Evolutionary conservation across 129 eudicot species (phyloP).

Genomic region (Oenanthe sinensis): DNA sequence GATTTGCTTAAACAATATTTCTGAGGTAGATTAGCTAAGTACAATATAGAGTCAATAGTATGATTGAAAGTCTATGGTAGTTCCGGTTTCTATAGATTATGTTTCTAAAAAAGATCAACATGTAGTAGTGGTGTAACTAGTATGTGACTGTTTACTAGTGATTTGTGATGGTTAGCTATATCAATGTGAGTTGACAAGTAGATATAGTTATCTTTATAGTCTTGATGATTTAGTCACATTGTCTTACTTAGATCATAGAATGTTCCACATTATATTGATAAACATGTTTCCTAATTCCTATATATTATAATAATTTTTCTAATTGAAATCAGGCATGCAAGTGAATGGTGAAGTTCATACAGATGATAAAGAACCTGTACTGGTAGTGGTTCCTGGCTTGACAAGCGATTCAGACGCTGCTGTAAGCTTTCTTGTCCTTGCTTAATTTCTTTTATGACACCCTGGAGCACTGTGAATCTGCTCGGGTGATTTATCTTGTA

Average conservation of each 20-base stretch:
- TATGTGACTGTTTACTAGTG: neutral
- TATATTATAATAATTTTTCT: neutral
- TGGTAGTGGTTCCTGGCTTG: slow-evolving; percentile 76
- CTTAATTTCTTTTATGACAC: neutral
- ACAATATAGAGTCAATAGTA: neutral
- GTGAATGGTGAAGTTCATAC: slow-evolving; percentile 28
- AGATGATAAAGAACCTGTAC: slow-evolving; percentile 56
- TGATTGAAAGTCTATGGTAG: neutral
- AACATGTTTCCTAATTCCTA: neutral
- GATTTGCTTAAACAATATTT: neutral
- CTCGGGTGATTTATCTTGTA: neutral
- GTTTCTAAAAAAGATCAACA: neutral
- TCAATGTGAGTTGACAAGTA: neutral
- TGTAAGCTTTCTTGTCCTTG: slow-evolving; percentile 36
- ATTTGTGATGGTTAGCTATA: neutral
- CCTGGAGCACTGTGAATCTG: neutral
- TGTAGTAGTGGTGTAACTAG: neutral
- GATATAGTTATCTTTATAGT: neutral
- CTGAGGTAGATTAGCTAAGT: neutral
- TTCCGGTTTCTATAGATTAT: neutral
- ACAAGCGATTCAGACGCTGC: slow-evolving; percentile 71
- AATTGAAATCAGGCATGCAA: slow-evolving; percentile 6
- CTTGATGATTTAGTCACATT: neutral
- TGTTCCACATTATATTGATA: neutral
- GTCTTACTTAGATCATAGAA: neutral